Conservation (phyloP, 2,329 filamentous ascomycete species). For the Trichocomaceae sp. region DNA sequence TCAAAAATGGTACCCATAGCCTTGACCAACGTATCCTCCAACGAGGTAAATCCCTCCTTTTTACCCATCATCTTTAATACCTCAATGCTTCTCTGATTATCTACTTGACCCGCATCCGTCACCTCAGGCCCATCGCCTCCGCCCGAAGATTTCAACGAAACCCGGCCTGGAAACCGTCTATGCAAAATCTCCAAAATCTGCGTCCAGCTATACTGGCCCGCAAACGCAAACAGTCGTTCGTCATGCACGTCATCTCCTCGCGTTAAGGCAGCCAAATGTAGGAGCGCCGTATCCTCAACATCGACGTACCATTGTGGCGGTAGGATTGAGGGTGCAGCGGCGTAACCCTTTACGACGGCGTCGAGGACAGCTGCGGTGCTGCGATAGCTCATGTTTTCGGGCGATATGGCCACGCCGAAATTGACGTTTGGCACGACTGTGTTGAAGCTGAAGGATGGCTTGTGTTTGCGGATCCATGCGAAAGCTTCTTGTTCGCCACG, state of each 20-base stretch:
- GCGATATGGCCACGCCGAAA: background rate
- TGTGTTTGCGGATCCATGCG: background rate
- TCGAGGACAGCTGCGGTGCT: background rate
- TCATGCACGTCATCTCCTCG: background rate
- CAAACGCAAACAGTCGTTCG: background rate
- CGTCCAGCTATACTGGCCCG: background rate
- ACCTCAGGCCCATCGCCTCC: background rate
- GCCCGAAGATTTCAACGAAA: background rate
- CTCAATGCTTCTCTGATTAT: background rate
- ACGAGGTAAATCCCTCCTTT: background rate
- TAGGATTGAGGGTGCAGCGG: background rate
- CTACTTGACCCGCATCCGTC: background rate
- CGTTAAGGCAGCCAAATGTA: background rate
- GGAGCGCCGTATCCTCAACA: slow-evolving; percentile 3
- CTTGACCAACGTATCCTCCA: slow-evolving; percentile 2
- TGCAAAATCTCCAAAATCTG: slow-evolving; percentile 1
- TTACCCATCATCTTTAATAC: slow-evolving; percentile 5
- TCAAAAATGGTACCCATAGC: slow-evolving; percentile 1
- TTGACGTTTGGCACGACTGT: slow-evolving; percentile 2
- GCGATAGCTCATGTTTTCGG: slow-evolving; percentile 1
- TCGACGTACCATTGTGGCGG: slow-evolving; percentile 2
- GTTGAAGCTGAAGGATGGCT: background rate
- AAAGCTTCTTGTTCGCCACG: background rate
- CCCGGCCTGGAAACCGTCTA: background rate
- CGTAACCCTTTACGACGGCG: slow-evolving; percentile 2